phyloP scores from a whole-genome alignment of 306 rosid genomes.

The Inga leiocalycina region DNA sequence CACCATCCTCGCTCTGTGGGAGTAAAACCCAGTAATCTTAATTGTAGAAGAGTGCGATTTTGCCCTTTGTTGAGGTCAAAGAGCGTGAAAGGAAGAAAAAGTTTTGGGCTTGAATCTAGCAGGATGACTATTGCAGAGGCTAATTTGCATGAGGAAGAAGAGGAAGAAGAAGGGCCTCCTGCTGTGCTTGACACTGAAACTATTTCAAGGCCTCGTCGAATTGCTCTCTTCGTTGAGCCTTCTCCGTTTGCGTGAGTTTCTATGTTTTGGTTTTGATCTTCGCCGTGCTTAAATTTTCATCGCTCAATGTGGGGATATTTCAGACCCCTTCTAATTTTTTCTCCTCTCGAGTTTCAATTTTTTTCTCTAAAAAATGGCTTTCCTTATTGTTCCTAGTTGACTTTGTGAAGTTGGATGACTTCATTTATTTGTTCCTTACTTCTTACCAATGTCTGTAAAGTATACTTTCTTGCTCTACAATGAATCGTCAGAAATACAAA shows the following conservation, averaged over 20 bases:
- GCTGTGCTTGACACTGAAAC: slow-evolving; percentile 56
- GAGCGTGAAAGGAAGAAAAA: slow-evolving; percentile 29
- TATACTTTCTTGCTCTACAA: background rate
- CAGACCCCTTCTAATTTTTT: slow-evolving; percentile 4
- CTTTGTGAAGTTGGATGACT: slow-evolving; percentile 11
- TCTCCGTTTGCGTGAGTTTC: slow-evolving; percentile 94
- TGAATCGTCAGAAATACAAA: background rate
- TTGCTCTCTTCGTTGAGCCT: slow-evolving; percentile 98
- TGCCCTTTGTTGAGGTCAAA: slow-evolving; percentile 33
- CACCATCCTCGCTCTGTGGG: slow-evolving; percentile 33
- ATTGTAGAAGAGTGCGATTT: slow-evolving; percentile 34
- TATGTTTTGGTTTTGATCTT: background rate
- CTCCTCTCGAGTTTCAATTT: background rate
- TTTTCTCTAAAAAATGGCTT: background rate
- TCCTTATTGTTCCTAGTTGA: slow-evolving; percentile 12
- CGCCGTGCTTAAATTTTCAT: background rate
- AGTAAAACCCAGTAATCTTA: slow-evolving; percentile 48
- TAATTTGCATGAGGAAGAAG: slow-evolving; percentile 30
- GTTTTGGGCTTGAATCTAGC: slow-evolving; percentile 43
- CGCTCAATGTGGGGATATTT: slow-evolving; percentile 12
- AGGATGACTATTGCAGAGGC: slow-evolving; percentile 60
- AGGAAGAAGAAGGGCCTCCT: slow-evolving; percentile 58
- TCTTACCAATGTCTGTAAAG: background rate
- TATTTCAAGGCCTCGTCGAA: slow-evolving; percentile 80
- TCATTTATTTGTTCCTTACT: slow-evolving; percentile 13